Evolutionary conservation across 2,329 filamentous ascomycete genomes (phyloP).

Genomic region (Scedosporium apiospermum): DNA sequence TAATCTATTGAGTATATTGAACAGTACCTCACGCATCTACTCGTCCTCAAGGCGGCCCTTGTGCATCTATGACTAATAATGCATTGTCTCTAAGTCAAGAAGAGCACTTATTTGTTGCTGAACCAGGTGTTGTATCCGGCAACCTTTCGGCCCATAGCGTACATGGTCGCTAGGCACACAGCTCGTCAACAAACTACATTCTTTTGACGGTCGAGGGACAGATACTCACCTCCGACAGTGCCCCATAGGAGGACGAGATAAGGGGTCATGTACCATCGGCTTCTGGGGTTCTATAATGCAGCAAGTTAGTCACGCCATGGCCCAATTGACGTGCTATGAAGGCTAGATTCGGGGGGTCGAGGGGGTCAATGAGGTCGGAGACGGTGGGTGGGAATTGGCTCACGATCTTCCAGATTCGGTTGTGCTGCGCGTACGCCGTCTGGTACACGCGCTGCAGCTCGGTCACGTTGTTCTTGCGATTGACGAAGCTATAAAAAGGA

Average conservation of each 20-base stretch:
- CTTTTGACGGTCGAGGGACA: not conserved
- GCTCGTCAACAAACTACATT: conserved; percentile 13
- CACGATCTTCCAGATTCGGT: conserved; percentile 73
- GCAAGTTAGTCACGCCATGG: not conserved
- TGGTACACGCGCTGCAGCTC: conserved; percentile 68
- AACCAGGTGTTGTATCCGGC: conserved; percentile 75
- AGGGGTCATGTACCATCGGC: conserved; percentile 55
- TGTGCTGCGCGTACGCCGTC: conserved; percentile 57
- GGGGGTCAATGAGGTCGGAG: not conserved
- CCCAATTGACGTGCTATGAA: not conserved
- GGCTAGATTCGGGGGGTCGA: not conserved
- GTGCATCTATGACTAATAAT: not conserved
- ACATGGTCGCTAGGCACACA: conserved; percentile 34
- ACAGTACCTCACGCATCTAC: not conserved
- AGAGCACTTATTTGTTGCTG: conserved; percentile 27
- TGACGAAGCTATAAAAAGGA: conserved; percentile 39
- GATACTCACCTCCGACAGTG: conserved; percentile 48
- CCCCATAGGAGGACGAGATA: conserved; percentile 59
- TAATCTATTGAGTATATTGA: conserved; percentile 3
- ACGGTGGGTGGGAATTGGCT: conserved; percentile 24
- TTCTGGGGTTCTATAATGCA: conserved; percentile 47
- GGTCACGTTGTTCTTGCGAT: conserved; percentile 70
- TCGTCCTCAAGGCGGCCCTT: not conserved
- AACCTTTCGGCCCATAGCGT: conserved; percentile 65
- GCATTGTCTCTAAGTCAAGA: not conserved